These are phyloP conservation scores for Eutrema heterophyllum DNA, from an alignment of 345 rosid genomes.

Conservation along the genomic window DNA sequence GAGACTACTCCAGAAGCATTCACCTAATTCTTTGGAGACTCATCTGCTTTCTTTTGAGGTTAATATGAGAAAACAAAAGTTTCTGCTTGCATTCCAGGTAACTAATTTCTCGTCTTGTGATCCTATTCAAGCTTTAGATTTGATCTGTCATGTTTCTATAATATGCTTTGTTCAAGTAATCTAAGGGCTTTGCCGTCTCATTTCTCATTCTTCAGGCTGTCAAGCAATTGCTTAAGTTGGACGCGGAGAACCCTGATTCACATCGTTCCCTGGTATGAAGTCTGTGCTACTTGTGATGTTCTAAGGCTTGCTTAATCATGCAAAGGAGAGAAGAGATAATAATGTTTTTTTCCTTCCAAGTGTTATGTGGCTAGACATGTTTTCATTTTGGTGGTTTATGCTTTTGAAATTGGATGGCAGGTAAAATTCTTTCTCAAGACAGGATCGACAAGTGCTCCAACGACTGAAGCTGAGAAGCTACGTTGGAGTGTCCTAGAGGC, in stretches of 20 bases:
- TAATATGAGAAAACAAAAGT: conserved; percentile 86
- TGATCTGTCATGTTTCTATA: background rate
- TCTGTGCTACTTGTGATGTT: conserved; percentile 4
- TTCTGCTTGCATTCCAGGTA: conserved; percentile 95
- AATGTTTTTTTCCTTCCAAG: background rate
- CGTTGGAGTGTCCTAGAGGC: conserved; percentile 87
- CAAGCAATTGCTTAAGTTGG: conserved; percentile 78
- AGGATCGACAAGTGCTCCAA: conserved; percentile 57
- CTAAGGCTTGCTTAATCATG: background rate
- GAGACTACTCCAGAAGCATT: conserved; percentile 86
- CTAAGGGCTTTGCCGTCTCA: background rate
- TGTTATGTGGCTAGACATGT: background rate
- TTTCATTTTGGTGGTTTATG: background rate
- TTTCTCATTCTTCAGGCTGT: conserved; percentile 53
- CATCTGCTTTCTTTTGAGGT: conserved; percentile 97
- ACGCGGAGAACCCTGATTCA: conserved; percentile 83
- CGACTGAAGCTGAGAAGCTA: conserved; percentile 67
- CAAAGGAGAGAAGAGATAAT: background rate
- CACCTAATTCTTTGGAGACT: conserved; percentile 78
- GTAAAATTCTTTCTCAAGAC: conserved; percentile 77
- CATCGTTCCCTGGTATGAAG: conserved; percentile 79
- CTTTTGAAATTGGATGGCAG: conserved; percentile 39
- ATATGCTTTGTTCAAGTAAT: background rate
- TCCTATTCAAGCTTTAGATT: background rate
- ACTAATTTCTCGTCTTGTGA: background rate